These are phyloP conservation scores for Crithidia brevicula DNA, from an alignment of 208 protist genomes.

Conservation along the genomic window DNA sequence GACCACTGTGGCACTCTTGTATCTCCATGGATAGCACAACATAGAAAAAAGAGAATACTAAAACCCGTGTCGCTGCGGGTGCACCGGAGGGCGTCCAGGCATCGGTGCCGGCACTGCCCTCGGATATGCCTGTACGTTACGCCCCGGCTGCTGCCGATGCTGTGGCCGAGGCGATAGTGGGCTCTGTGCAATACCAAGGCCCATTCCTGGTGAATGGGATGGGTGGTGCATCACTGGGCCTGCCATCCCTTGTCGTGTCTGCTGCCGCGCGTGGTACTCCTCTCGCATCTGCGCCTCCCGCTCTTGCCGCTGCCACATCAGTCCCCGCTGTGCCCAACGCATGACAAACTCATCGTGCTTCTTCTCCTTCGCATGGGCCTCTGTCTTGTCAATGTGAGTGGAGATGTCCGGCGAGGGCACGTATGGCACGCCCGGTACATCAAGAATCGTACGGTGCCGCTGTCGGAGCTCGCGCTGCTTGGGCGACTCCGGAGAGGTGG, in stretches of 20 bases:
- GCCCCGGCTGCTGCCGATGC: neutral
- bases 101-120: neutral
- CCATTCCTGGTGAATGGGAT: neutral
- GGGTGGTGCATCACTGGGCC: neutral
- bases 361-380: slow-evolving; percentile 20
- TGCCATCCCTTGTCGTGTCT: neutral
- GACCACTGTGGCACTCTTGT: too few relatives aligned
- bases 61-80: neutral
- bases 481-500: neutral
- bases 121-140: neutral
- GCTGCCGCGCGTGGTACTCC: slow-evolving; percentile 3
- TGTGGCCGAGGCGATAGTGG: neutral
- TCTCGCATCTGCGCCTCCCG: slow-evolving; percentile 28
- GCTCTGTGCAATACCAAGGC: neutral
- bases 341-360: slow-evolving; percentile 19
- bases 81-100: neutral
- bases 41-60: neutral
- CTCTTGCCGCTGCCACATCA: slow-evolving; percentile 36
- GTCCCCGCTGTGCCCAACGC: slow-evolving; percentile 35
- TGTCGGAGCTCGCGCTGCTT: slow-evolving; percentile 5
- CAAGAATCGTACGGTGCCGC: slow-evolving; percentile 25
- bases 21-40: too few relatives aligned
- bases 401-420: slow-evolving; percentile 36
- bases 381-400: slow-evolving; percentile 9
- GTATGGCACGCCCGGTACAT: slow-evolving; percentile 31